Evolutionary conservation across 192 early-diverging fungal genomes (phyloP), one percentile per base, ranked within the genome.

Genomic region (Coemansia sp.): DNA sequence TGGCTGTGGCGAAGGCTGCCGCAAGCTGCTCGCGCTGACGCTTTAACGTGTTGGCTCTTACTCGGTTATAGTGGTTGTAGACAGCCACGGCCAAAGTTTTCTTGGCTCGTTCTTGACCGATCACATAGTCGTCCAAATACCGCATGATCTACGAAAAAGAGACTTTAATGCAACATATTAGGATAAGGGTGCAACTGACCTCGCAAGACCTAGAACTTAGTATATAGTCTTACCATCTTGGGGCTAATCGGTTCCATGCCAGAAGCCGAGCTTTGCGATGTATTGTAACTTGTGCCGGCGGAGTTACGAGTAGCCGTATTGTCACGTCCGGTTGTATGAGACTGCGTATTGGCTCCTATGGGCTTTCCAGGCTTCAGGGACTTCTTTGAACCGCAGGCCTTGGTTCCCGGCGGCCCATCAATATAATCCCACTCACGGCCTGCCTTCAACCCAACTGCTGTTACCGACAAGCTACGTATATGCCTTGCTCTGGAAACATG

Each of bases 31-130:
- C 68, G 30, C 74, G 74, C 63, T 78, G 74, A 10, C 57, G 59
- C 60, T 38, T 58, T 13, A 80, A 68, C 26, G 86, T 44, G 61
- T 94, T 94, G 18, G 86, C 83, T 5, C 80, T 73, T 8, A 92
- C 81, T 6, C 91, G 80, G 16, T 78, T 83, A 69, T 94, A 91
- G 63, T 94, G 92, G 63, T 91, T 91, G 65, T 88, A 89, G 6
- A 94, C 86, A 10, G 92, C 90, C 2, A 93, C 91, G 1, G 92
- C 79, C 37, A 94, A 62, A 10, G 84, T 87, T 71, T 87, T 87
- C 65, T 94, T 94, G 16, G 91, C 83, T 18, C 83, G 77, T 33
- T 88, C 88, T 68, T 94, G 92, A 13, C 91, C 91, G 57, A 94
- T 90, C 6, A 94, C 86, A 65, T 90, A 90, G 40, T 91, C 87